These are phyloP conservation scores for Rhynchosporium graminicola DNA, from an alignment of 2,329 filamentous ascomycete genomes.

Conservation along the genomic window DNA sequence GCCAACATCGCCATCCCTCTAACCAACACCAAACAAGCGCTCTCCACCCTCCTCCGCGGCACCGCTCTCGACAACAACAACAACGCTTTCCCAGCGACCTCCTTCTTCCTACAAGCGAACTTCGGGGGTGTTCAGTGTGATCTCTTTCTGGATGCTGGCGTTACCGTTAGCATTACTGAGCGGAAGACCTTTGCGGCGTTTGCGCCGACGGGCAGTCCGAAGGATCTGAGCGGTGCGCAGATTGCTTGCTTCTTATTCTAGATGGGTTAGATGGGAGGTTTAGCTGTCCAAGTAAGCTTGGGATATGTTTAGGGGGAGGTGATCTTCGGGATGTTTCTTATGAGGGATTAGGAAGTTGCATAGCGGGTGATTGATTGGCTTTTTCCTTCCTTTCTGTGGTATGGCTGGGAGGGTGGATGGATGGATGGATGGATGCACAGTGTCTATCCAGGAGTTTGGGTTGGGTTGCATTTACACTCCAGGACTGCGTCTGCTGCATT, in stretches of 20 bases:
- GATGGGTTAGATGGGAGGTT: background rate
- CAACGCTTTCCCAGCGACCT: slow-evolving; percentile 12
- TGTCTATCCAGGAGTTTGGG: no score
- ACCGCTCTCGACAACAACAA: slow-evolving; percentile 14
- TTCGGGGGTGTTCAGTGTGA: slow-evolving; percentile 17
- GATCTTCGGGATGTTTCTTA: no score
- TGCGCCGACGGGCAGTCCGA: background rate
- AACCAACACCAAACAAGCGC: background rate
- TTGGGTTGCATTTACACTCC: no score
- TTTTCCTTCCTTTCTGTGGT: no score
- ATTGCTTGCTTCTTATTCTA: slow-evolving; percentile 6
- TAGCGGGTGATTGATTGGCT: no score
- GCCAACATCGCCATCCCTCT: slow-evolving; percentile 12
- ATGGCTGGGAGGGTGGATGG: no score
- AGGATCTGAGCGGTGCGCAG: background rate
- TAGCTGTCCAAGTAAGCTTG: no score
- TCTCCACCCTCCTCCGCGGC: slow-evolving; percentile 8
- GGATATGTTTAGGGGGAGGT: no score
- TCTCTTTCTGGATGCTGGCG: background rate
- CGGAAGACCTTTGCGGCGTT: slow-evolving; percentile 14
- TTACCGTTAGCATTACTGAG: slow-evolving; percentile 12
- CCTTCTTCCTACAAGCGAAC: slow-evolving; percentile 19
- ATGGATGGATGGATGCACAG: no score
- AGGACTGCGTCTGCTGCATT: no score
- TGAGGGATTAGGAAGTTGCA: no score